A percentile compares a stretch with the other conserved stretches of the same genome.
These are phyloP conservation scores for Phytophthora aleatoria DNA, from an alignment of 352 stramenopile genomes.

Conservation along the genomic window DNA sequence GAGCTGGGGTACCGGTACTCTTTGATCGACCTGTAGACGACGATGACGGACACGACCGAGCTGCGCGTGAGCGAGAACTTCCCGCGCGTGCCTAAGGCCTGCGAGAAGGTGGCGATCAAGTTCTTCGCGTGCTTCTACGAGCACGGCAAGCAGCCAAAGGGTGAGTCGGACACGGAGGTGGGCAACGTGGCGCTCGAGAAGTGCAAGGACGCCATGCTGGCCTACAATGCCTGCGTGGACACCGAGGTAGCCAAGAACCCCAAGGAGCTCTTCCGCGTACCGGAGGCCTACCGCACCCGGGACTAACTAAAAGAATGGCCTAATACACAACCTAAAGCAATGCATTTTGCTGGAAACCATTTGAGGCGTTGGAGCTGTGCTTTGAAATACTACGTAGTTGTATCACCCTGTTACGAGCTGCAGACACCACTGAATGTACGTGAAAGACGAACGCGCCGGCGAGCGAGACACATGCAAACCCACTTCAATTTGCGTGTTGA, in stretches of 20 bases:
- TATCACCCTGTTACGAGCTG: constrained; percentile 25
- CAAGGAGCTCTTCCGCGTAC: constrained; percentile 83
- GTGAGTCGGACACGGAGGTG: constrained; percentile 57
- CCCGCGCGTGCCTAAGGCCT: constrained; percentile 71
- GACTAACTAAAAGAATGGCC: constrained; percentile 31
- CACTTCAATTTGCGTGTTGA: constrained; percentile 40
- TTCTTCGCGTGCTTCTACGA: constrained; percentile 89
- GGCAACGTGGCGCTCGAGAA: constrained; percentile 65
- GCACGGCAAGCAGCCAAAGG: constrained; percentile 73
- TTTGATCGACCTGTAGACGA: constrained; percentile 1
- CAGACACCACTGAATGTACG: constrained; percentile 7
- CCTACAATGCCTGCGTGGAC: constrained; percentile 84
- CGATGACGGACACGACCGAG: constrained; percentile 43
- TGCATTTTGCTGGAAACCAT: neutral
- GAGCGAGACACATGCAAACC: constrained; percentile 23
- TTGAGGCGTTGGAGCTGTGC: neutral
- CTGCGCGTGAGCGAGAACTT: constrained; percentile 78
- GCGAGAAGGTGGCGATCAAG: constrained; percentile 63
- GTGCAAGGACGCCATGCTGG: constrained; percentile 59
- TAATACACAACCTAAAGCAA: constrained; percentile 12
- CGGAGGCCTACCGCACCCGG: constrained; percentile 77
- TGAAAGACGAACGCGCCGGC: constrained; percentile 4
- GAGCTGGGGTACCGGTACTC: neutral
- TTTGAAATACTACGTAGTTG: constrained; percentile 26
- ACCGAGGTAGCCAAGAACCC: constrained; percentile 51